A percentile compares a stretch with the other conserved stretches of the same genome.
These are phyloP conservation scores for Ogataea siamensis DNA, from an alignment of 805 yeast species.

Conservation along the genomic window DNA sequence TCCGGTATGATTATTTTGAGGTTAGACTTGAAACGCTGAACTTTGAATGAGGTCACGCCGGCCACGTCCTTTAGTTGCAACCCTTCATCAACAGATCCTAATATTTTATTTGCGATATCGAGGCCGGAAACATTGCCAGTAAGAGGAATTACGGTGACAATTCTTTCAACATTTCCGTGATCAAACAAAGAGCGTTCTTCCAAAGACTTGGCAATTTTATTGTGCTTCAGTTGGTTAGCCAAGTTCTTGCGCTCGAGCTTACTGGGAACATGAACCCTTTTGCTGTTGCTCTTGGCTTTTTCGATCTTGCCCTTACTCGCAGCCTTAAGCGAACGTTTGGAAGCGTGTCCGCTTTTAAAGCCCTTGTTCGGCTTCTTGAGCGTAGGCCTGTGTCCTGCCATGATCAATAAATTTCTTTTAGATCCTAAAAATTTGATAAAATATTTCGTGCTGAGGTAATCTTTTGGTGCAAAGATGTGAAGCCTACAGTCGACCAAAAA, in stretches of 20 bases:
- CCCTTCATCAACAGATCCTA: constrained; percentile 39
- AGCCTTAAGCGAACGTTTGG: constrained; percentile 84
- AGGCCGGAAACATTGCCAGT: constrained; percentile 64
- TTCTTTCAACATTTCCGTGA: constrained; percentile 71
- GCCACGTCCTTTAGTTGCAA: constrained; percentile 39
- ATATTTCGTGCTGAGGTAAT: constrained; percentile 8
- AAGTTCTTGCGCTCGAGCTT: constrained; percentile 71
- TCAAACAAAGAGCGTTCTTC: constrained; percentile 64
- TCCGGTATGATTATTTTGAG: constrained; percentile 75
- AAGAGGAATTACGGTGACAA: constrained; percentile 77
- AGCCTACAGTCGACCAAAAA: too few relatives aligned
- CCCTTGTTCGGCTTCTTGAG: constrained; percentile 83
- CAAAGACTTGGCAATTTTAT: constrained; percentile 62
- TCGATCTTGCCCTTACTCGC: constrained; percentile 85
- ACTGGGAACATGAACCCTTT: constrained; percentile 39
- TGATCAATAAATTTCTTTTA: constrained; percentile 22
- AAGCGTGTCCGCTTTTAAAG: constrained; percentile 87
- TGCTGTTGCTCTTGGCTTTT: constrained; percentile 43
- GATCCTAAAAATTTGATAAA: constrained; percentile 12
- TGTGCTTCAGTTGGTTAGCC: constrained; percentile 71
- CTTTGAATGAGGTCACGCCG: constrained; percentile 49
- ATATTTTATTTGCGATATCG: constrained; percentile 51
- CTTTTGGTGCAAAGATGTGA: constrained; percentile 9
- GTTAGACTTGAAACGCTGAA: constrained; percentile 70
- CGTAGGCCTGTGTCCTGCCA: constrained; percentile 85